Conservation (phyloP, 306 rosid genomes). For the Gastrolobium villosum region DNA sequence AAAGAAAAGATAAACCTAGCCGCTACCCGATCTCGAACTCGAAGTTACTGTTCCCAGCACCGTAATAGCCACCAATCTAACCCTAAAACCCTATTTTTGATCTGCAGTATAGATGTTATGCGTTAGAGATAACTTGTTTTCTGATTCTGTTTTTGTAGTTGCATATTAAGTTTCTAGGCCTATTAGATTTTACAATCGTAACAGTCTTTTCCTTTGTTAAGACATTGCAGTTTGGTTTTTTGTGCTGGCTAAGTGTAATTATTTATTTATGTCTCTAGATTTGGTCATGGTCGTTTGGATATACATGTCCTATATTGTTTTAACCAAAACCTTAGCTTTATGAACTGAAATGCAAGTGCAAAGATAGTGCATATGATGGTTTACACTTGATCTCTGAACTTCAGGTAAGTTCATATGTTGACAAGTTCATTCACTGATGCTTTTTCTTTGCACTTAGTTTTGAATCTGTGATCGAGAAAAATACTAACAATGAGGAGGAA, state of each 20-base stretch:
- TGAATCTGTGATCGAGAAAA: neutral
- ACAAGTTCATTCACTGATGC: conserved; percentile 62
- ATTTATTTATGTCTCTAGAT: neutral
- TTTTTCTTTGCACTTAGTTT: conserved; percentile 36
- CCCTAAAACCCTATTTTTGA: neutral
- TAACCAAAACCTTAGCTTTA: neutral
- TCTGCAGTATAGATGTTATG: neutral
- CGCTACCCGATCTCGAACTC: neutral
- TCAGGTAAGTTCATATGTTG: conserved; percentile 68
- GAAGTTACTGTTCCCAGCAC: too few species aligned
- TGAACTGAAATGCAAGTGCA: conserved; percentile 18
- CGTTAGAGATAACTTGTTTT: neutral
- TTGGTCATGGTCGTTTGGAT: neutral
- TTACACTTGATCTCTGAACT: conserved; percentile 79
- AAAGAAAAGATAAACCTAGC: neutral
- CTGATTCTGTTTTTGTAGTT: neutral
- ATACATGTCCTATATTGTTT: neutral
- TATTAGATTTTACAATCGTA: neutral
- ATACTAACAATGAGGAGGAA: neutral
- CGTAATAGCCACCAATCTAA: too few species aligned
- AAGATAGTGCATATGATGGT: conserved; percentile 55
- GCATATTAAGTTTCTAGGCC: neutral
- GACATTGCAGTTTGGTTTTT: neutral
- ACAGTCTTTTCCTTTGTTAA: neutral
- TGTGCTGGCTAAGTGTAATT: neutral